phyloP scores from a whole-genome alignment of 1,284 basidiomycete species.

The Malassezia yamatoensis region DNA sequence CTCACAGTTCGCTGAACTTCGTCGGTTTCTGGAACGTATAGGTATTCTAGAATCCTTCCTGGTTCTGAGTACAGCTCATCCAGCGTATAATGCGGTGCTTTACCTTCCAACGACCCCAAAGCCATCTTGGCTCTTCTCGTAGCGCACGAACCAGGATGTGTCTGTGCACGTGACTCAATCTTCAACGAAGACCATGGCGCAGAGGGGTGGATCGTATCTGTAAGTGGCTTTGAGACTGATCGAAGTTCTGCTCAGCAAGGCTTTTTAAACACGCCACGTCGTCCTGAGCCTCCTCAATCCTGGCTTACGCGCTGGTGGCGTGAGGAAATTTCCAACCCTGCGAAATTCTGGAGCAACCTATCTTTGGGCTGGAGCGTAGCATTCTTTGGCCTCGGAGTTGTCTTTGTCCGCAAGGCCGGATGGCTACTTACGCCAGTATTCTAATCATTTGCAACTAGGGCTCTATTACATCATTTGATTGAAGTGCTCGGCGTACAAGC shows the following conservation, averaged over 20 bases:
- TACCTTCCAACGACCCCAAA: neutral
- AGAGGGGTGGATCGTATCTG: conserved; percentile 15
- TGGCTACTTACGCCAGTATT: conserved; percentile 33
- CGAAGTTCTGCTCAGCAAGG: conserved; percentile 16
- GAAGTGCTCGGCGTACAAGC: conserved; percentile 14
- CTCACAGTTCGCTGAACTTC: neutral
- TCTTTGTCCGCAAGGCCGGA: conserved; percentile 34
- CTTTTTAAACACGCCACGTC: conserved; percentile 9
- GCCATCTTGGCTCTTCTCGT: neutral
- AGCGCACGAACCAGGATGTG: neutral
- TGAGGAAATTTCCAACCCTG: conserved; percentile 31
- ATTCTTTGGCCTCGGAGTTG: conserved; percentile 35
- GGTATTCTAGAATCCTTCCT: conserved; percentile 1
- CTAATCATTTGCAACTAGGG: conserved; percentile 13
- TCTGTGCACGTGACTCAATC: conserved; percentile 11
- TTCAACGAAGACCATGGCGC: conserved; percentile 8
- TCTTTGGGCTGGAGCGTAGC: conserved; percentile 32
- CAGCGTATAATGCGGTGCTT: neutral
- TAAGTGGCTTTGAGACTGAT: conserved; percentile 5
- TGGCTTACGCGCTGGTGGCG: conserved; percentile 17
- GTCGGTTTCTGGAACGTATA: neutral
- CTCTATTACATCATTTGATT: neutral
- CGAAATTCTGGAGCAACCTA: conserved; percentile 40
- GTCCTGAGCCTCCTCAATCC: neutral
- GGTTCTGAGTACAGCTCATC: conserved; percentile 7